Percentiles rank a stretch among this genome's conserved stretches.
Evolutionary conservation across 257 asterid species (phyloP).

Genomic region (Capsicum chinense): DNA sequence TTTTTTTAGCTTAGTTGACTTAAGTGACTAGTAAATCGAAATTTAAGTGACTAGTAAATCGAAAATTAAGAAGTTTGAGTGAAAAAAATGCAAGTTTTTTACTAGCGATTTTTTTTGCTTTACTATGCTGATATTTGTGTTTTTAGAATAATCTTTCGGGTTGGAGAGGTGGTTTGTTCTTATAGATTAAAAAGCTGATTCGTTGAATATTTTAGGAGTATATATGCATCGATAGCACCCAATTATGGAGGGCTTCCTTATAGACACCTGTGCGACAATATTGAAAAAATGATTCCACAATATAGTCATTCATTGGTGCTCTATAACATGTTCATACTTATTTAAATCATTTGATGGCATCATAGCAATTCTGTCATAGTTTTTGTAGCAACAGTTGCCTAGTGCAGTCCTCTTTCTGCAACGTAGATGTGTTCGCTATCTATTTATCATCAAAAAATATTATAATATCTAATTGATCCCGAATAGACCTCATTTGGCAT

Average conservation of each 20-base stretch:
- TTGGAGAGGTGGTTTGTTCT: neutral
- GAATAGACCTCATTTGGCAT: neutral
- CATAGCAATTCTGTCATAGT: neutral
- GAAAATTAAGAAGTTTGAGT: neutral
- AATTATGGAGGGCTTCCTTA: constrained; percentile 3
- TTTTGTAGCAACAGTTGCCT: neutral
- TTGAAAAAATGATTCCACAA: neutral
- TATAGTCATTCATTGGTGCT: neutral
- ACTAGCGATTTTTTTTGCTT: neutral
- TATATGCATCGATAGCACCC: neutral
- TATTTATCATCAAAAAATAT: constrained; percentile 4
- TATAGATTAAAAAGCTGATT: neutral
- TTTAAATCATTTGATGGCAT: neutral
- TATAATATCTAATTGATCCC: neutral
- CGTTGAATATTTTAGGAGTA: neutral
- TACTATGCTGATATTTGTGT: neutral
- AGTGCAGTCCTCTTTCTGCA: neutral
- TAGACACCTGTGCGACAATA: neutral
- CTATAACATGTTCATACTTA: neutral
- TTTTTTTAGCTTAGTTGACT: neutral
- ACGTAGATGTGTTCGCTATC: neutral
- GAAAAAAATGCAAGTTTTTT: constrained; percentile 7
- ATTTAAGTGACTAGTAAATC: neutral
- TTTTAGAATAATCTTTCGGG: neutral
- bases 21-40: neutral